Base-by-base conservation (phyloP, 208 protist genomes). In the Trichomonas gallinae region DNA sequence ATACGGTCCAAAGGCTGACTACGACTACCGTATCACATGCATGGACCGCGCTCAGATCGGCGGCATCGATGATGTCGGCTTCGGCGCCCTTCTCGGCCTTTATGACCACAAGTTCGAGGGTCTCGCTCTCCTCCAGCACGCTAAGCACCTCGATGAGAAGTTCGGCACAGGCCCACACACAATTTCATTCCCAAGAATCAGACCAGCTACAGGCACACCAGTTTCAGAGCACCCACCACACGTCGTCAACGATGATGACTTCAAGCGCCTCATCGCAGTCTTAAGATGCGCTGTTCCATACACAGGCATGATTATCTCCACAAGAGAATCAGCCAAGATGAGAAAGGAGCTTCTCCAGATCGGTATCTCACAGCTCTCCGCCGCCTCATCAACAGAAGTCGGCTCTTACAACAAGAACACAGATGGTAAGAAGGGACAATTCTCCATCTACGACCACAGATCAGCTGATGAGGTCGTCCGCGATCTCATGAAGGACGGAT, bases 261-360 rank as follows among this genome's bases (percentile, higher is more conserved):
- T 98, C 96, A 97, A 97, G 96, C 97, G 97, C 26, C 82, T 98
- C 31, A 97, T 98, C 44, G 97, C 97, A 9, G 91, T 98, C 26
- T 9, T 97, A 17, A 63, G 97, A 10, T 96, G 96, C 96, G 83
- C 97, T 31, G 97, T 98, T 89, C 97, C 97, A 15, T 98, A 98
- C 96, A 98, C 97, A 34, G 97, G 97, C 36, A 98, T 98, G 97
- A 98, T 98, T 96, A 96, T 98, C 0, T 97, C 97, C 0, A 98
- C 97, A 8, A 96, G 97, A 51, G 97, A 97, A 93, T 87, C 26
- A 42, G 38, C 51, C 0, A 87, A 97, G 58, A 97, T 97, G 97
- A 38, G 97, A 51, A 58, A 96, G 4, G 40, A 97, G 46, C 96
- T 97, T 46, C 81, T 98, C 21, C 40, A 96, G n/a, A 44, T 98